Evolutionary conservation across 371 early-diverging fungal species (phyloP).

Genomic region (Batrachochytrium dendrobatidis): DNA sequence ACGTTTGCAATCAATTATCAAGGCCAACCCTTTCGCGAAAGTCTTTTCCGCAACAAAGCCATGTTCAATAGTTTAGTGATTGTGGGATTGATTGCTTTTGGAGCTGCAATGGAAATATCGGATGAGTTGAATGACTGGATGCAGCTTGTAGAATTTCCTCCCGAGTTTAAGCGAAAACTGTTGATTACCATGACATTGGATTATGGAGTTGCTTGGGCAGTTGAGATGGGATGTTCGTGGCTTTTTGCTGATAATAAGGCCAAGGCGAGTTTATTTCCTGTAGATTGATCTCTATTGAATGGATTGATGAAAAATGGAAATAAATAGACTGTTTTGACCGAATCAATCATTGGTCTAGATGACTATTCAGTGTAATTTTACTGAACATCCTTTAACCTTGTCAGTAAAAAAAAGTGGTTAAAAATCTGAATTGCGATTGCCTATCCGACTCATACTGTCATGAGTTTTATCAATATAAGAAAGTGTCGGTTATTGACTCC

Average conservation of each 20-base stretch:
- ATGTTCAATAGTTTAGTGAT: constrained; percentile 82
- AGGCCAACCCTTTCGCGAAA: constrained; percentile 98
- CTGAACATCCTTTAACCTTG: too few species aligned
- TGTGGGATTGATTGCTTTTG: constrained; percentile 79
- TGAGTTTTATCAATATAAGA: too few species aligned
- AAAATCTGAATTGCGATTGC: too few species aligned
- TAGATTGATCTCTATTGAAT: too few species aligned
- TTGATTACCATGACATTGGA: constrained; percentile 63
- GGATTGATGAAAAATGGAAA: too few species aligned
- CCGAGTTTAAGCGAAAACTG: constrained; percentile 56
- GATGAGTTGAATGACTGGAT: constrained; percentile 87
- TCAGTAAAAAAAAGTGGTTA: too few species aligned
- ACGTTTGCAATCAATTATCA: constrained; percentile 99
- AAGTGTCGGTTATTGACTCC: too few species aligned
- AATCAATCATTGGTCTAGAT: too few species aligned
- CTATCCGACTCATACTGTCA: too few species aligned
- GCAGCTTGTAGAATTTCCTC: constrained; percentile 87
- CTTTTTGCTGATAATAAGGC: constrained; percentile 69
- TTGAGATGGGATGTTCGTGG: constrained; percentile 53
- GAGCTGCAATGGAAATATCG: constrained; percentile 83
- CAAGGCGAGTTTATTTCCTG: constrained; percentile 38
- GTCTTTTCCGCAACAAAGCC: constrained; percentile 88
- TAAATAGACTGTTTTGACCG: too few species aligned
- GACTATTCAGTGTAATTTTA: too few species aligned
- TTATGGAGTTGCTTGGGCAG: constrained; percentile 58